Evolutionary conservation across 768 basidiomycete species (phyloP), one percentile per base, ranked within the genome.

Genomic region (Galerina marginata): DNA sequence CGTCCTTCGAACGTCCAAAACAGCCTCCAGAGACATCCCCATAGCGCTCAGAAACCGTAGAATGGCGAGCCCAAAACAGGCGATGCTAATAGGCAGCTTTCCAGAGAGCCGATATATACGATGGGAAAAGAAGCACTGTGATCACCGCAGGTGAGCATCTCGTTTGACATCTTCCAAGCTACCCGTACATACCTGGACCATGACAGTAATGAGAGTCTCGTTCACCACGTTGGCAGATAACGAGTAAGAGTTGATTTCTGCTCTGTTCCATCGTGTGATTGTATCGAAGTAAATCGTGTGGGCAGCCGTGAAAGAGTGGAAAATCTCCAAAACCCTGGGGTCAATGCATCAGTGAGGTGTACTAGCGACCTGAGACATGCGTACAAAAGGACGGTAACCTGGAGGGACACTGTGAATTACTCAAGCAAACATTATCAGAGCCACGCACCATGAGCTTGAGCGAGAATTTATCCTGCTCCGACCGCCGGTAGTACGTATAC

Each of bases 61-160:
- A n/a, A 59, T 26, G 3, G 62, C 58, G 12, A 66, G 62, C 11
- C 46, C 44, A 23, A 61, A 61, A 57, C 65, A 66, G 2, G 60
- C 59, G 12, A 63, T 44, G 7, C 54, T 60, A 26, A 61, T 61
- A 6, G 54, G 44, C 11, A 57, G 16, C 11, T 60, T 63, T n/a
- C 47, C 51, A 2, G 65, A 66, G 2, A 66, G 50, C 20, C 59
- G 56, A n/a, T 57, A 56, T 56, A 66, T 66, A 20, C 65, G 60
- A 50, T 64, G 60, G 20, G 62, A 63, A 42, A 61, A 63, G 39
- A 63, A 66, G 38, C 55, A 61, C 65, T 66, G 49, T 61, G 52
- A 23, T 29, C 23, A 44, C 44, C 23, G 47, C 40, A 16, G 40
- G 38, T 38, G n/a, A 39, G 26, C 15, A 7, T 33, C 14, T 26